Conservation (phyloP, 2,329 filamentous ascomycete genomes). For the Ophiostoma sp. region DNA sequence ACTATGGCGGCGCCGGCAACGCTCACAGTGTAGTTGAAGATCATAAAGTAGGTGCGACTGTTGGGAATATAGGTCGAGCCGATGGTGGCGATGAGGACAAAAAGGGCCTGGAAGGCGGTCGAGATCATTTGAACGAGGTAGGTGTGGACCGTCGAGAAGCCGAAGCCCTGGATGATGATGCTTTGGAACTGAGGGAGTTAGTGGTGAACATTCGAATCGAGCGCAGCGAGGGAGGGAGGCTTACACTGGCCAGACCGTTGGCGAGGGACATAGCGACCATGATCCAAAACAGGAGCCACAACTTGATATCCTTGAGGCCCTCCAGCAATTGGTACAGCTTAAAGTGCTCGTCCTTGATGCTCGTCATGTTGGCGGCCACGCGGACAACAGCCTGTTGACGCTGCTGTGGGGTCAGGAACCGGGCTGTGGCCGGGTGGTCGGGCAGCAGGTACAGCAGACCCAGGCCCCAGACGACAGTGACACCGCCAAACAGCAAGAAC, state of each 20-base stretch:
- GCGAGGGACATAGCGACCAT: not conserved
- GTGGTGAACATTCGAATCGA: conserved; percentile 33
- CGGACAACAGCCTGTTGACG: conserved; percentile 56
- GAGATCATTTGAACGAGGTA: conserved; percentile 56
- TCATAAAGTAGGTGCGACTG: conserved; percentile 56
- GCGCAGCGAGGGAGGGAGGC: conserved; percentile 44
- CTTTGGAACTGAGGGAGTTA: conserved; percentile 40
- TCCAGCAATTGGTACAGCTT: conserved; percentile 59
- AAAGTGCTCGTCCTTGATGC: conserved; percentile 57
- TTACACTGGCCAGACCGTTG: not conserved
- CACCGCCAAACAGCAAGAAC: conserved; percentile 54
- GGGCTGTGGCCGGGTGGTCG: conserved; percentile 51
- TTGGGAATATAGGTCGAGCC: conserved; percentile 54
- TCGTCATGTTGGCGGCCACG: conserved; percentile 53
- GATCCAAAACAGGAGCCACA: conserved; percentile 45
- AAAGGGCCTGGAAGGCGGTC: conserved; percentile 58
- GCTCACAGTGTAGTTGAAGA: conserved; percentile 55
- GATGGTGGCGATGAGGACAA: conserved; percentile 51
- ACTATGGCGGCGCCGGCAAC: conserved; percentile 54
- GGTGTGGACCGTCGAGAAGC: conserved; percentile 35
- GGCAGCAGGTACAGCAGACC: conserved; percentile 51
- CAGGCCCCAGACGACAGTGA: conserved; percentile 50
- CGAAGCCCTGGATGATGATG: conserved; percentile 39
- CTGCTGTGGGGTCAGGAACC: conserved; percentile 52
- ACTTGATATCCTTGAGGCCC: conserved; percentile 58